Percentiles rank a stretch among this genome's conserved stretches.
These are phyloP conservation scores for Naematelia aurantialba DNA, from an alignment of 768 basidiomycete species.

Conservation along the genomic window DNA sequence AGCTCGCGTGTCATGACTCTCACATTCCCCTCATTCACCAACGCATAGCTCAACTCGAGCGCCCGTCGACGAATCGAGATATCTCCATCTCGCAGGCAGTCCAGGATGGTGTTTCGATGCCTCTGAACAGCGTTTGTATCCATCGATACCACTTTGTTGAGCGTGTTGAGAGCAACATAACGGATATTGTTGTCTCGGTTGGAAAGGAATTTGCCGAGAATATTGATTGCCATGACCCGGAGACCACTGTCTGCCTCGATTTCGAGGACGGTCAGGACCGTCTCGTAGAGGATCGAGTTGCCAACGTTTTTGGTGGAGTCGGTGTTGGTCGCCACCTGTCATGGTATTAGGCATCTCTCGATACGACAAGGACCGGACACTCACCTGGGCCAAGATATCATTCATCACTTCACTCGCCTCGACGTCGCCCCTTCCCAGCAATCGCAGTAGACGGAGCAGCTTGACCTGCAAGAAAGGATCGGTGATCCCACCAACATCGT, in stretches of 20 bases:
- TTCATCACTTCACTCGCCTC: constrained; percentile 95
- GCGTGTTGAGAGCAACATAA: constrained; percentile 94
- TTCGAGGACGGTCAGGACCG: constrained; percentile 89
- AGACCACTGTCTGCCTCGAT: constrained; percentile 95
- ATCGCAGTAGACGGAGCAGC: constrained; percentile 76
- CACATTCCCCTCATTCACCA: constrained; percentile 92
- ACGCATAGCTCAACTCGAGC: constrained; percentile 91
- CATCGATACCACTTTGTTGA: constrained; percentile 96
- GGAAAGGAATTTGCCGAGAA: constrained; percentile 93
- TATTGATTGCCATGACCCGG: constrained; percentile 99
- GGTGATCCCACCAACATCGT: constrained; percentile 98
- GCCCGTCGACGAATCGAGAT: constrained; percentile 97
- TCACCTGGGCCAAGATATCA: constrained; percentile 90
- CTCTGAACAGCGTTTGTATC: constrained; percentile 98
- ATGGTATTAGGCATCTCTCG: neutral
- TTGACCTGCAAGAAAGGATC: constrained; percentile 60
- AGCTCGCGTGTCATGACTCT: constrained; percentile 87
- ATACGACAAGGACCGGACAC: too few relatives aligned
- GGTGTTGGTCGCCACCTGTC: constrained; percentile 95
- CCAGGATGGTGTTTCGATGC: constrained; percentile 96
- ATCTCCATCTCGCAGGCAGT: constrained; percentile 97
- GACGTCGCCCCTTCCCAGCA: constrained; percentile 80
- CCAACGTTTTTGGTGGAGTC: constrained; percentile 97
- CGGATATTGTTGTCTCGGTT: constrained; percentile 99
- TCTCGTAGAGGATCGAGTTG: constrained; percentile 95